Evolutionary conservation across 2,329 filamentous ascomycete species (phyloP).

Genomic region (Colletotrichum tabaci): DNA sequence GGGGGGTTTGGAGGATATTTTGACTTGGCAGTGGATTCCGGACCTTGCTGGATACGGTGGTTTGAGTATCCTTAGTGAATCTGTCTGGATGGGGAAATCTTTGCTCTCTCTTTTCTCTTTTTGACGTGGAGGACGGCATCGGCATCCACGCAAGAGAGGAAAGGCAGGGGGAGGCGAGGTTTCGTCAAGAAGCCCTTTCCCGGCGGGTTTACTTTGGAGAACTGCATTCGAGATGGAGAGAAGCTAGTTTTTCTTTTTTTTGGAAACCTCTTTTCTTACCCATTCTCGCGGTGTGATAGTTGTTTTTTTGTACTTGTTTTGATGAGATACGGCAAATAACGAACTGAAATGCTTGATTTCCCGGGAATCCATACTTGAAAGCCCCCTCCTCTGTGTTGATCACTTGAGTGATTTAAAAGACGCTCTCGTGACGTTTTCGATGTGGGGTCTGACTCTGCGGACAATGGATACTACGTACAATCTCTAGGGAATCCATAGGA

Average conservation of each 20-base stretch:
- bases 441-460: not conserved
- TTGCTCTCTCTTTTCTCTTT: too few species aligned
- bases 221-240: not conserved
- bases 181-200: not conserved
- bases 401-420: not conserved
- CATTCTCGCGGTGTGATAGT: conserved; percentile 28
- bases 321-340: conserved; percentile 11
- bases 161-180: not conserved
- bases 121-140: conserved; percentile 11
- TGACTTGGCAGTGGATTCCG: not conserved
- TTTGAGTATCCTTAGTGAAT: too few species aligned
- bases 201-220: too few species aligned
- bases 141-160: not conserved
- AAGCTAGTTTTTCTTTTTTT: not conserved
- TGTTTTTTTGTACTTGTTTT: conserved; percentile 12
- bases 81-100: too few species aligned
- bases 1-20: conserved; percentile 1
- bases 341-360: conserved; percentile 32
- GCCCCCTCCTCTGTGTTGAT: not conserved
- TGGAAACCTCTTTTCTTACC: too few species aligned
- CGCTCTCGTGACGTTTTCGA: not conserved
- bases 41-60: not conserved
- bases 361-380: not conserved
- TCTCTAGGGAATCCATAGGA: too few species aligned
- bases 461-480: not conserved